Evolutionary conservation across 1,284 basidiomycete genomes (phyloP), one percentile per base, ranked within the genome.

Genomic region (Tilletia setariae): DNA sequence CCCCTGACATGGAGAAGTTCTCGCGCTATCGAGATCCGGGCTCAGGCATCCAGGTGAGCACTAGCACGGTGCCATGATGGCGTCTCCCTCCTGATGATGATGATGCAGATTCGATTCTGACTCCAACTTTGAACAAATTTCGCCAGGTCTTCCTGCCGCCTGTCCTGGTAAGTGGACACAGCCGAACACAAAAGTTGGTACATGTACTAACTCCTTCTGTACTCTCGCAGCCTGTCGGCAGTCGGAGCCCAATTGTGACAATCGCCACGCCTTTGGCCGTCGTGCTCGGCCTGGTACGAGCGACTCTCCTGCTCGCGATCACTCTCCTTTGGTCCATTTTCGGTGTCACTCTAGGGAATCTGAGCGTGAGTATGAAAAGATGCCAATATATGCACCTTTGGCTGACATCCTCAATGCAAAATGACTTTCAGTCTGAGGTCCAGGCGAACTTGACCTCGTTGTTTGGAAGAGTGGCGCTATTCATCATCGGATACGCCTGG

Each of bases 1-100:
- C 35, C 35, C 7, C 28, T 53, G 35, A 44, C 62, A 64, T 64
- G 64, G 74, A 76, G 53, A 74, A 74, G 70, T 76, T 69, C 51
- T 70, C 68, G 46, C 68, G 67, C 25, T 76, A 74, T 30, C 69
- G 74, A 16, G 74, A 76, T 51, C 68, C 72, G 23, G 72, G 72
- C 3, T 74, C 74, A 61, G 74, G 74, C 16, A 76, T 76, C 59
- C 74, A 76, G 62, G 51, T 53, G 51, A 53, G 51, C 7, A 1
- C 6, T 11, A 40, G 35, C 35, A 6, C 35, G 4, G 35, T 40
- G 6, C 35, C 35, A 40, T 11, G 35, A 40, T 6, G 11, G 35
- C 35, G 35, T 40, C 35, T 40, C 35, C 35, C 35, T 40, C 35
- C 35, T 40, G 35, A 6, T 40, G 35, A n/a, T n/a, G 35, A 4